These are phyloP conservation scores for Hypoxylon sp. DNA, from an alignment of 2,329 filamentous ascomycete species.

Conservation along the genomic window DNA sequence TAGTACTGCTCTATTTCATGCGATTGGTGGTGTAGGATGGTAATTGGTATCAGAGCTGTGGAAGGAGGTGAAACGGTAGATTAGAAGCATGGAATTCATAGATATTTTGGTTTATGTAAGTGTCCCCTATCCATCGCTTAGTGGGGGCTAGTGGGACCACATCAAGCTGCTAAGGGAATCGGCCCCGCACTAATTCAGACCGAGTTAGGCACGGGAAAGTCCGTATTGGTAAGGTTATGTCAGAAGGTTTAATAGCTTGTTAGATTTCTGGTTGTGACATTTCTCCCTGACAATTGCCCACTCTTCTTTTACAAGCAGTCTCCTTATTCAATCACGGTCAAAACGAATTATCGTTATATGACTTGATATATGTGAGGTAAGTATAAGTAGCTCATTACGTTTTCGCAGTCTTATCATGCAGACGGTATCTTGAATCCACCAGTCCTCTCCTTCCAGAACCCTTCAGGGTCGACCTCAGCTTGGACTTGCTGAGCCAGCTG, in stretches of 20 bases:
- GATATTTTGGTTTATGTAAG: constrained; percentile 30
- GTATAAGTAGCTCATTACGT: neutral
- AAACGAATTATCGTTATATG: constrained; percentile 15
- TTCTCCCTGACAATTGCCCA: neutral
- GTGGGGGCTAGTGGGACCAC: constrained; percentile 14
- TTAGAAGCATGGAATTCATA: constrained; percentile 2
- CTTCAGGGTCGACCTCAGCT: constrained; percentile 57
- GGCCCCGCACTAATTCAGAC: constrained; percentile 45
- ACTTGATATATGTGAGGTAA: neutral
- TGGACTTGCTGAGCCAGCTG: constrained; percentile 56
- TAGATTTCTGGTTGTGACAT: neutral
- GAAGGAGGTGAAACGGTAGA: neutral
- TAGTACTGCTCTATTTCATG: constrained; percentile 39
- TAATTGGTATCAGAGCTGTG: neutral
- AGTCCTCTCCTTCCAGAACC: constrained; percentile 58
- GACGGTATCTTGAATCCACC: constrained; percentile 59
- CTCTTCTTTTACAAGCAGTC: too few relatives aligned
- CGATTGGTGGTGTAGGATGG: neutral
- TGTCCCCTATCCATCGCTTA: constrained; percentile 20
- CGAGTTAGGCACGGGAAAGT: constrained; percentile 6
- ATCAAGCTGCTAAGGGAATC: neutral
- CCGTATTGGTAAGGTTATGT: neutral
- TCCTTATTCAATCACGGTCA: neutral
- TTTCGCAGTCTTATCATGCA: constrained; percentile 3
- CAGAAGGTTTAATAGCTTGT: neutral